Conservation (phyloP, 2,329 filamentous ascomycete species). For the Sporothrix phasma region DNA sequence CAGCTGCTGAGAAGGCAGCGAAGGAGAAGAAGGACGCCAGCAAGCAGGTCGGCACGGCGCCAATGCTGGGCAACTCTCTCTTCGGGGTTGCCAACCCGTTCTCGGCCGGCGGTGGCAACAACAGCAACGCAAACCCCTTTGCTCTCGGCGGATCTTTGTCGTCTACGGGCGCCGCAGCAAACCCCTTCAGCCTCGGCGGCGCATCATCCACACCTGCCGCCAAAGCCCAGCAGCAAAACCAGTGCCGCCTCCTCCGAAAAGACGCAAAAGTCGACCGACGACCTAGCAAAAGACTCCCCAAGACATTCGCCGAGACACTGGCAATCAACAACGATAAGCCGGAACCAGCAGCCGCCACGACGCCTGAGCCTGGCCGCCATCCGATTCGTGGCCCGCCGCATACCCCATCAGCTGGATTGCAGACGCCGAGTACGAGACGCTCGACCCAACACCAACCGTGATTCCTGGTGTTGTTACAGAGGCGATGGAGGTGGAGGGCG, state of each 20-base stretch:
- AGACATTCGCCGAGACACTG: conserved; percentile 65
- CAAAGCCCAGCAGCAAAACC: conserved; percentile 18
- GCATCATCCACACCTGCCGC: background rate
- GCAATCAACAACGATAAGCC: conserved; percentile 52
- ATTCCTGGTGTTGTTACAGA: conserved; percentile 38
- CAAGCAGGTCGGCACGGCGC: conserved; percentile 24
- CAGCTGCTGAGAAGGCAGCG: conserved; percentile 22
- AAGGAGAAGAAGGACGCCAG: conserved; percentile 27
- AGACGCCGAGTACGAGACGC: conserved; percentile 85
- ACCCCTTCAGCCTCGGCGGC: conserved; percentile 19
- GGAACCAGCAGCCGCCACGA: conserved; percentile 22
- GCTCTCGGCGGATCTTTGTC: conserved; percentile 18
- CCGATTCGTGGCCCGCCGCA: conserved; percentile 52
- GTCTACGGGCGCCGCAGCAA: conserved; percentile 11
- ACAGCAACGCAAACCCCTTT: conserved; percentile 26
- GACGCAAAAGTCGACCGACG: conserved; percentile 8
- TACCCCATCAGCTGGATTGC: conserved; percentile 71
- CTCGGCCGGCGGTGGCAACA: conserved; percentile 24
- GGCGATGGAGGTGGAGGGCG: conserved; percentile 35
- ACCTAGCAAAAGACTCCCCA: conserved; percentile 34
- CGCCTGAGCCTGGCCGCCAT: conserved; percentile 67
- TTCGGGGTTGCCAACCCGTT: conserved; percentile 52
- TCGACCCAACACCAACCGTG: conserved; percentile 47
- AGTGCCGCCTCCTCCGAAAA: conserved; percentile 9
- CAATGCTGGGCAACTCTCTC: conserved; percentile 53